These are phyloP conservation scores for Tolypocladium cylindrosporum DNA, from an alignment of 2,329 filamentous ascomycete genomes.

Conservation along the genomic window DNA sequence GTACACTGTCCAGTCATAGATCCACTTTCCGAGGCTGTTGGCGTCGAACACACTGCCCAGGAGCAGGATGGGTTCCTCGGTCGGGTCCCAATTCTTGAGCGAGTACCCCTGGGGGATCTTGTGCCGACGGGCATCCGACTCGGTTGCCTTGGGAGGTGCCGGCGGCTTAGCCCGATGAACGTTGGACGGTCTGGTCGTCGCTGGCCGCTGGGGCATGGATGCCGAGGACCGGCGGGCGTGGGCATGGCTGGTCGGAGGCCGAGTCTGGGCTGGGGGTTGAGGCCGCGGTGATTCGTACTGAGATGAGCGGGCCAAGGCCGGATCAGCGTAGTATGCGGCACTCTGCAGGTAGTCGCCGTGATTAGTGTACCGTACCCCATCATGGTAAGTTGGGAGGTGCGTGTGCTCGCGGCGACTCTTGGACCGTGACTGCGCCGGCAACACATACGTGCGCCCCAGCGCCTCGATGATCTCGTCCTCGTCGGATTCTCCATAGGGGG, in stretches of 20 bases:
- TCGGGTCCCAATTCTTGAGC: slow-evolving; percentile 96
- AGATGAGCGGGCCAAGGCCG: slow-evolving; percentile 22
- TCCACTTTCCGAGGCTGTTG: slow-evolving; percentile 97
- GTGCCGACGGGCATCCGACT: slow-evolving; percentile 51
- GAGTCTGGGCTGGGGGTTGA: slow-evolving; percentile 21
- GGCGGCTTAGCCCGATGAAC: slow-evolving; percentile 18
- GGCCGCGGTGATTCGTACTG: slow-evolving; percentile 33
- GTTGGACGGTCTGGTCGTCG: slow-evolving; percentile 37
- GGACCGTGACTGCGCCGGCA: slow-evolving; percentile 38
- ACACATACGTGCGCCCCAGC: slow-evolving; percentile 41
- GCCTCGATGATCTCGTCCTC: slow-evolving; percentile 51
- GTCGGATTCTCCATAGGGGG: slow-evolving; percentile 52
- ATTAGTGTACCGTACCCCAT: slow-evolving; percentile 50
- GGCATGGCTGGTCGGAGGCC: slow-evolving; percentile 31
- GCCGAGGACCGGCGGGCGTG: slow-evolving; percentile 39
- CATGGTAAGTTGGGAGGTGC: slow-evolving; percentile 30
- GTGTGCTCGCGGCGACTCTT: slow-evolving; percentile 17
- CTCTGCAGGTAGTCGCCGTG: slow-evolving; percentile 45
- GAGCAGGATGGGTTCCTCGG: slow-evolving; percentile 86
- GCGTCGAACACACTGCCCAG: slow-evolving; percentile 94
- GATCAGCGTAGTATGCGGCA: slow-evolving; percentile 24
- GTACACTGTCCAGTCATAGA: slow-evolving; percentile 98
- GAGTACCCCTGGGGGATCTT: slow-evolving; percentile 85
- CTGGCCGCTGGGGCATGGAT: slow-evolving; percentile 38
- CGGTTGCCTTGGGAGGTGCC: slow-evolving; percentile 39